Evolutionary conservation across 306 rosid species (phyloP).

Genomic region (Vigna nakashimae): DNA sequence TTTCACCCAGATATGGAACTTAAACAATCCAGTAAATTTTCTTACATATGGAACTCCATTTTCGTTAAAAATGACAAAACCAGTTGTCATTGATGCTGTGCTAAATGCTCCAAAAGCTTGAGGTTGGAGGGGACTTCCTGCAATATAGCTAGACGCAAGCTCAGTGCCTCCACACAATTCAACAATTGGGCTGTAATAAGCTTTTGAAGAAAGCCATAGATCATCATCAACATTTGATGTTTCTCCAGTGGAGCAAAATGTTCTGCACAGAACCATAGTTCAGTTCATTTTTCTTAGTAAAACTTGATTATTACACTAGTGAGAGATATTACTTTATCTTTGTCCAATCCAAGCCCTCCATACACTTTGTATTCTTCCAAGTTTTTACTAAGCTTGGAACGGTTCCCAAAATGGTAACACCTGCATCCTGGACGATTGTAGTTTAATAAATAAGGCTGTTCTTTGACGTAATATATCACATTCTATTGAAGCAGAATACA

Average conservation of each 20-base stretch:
- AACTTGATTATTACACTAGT: conserved; percentile 16
- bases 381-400: conserved; percentile 95
- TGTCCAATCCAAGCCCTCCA: conserved; percentile 94
- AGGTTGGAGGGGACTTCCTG: conserved; percentile 73
- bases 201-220: conserved; percentile 92
- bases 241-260: conserved; percentile 81
- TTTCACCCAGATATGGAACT: background rate
- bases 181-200: conserved; percentile 71
- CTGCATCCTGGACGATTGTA: conserved; percentile 75
- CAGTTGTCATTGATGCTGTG: conserved; percentile 74
- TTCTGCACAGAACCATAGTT: conserved; percentile 54
- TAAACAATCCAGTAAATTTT: background rate
- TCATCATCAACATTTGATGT: conserved; percentile 88
- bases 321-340: conserved; percentile 68
- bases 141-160: conserved; percentile 68
- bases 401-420: conserved; percentile 91
- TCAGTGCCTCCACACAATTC: conserved; percentile 96
- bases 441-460: background rate
- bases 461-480: conserved; percentile 2
- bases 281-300: conserved; percentile 32
- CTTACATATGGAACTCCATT: conserved; percentile 76
- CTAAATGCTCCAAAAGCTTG: conserved; percentile 95
- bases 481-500: background rate
- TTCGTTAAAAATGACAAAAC: conserved; percentile 78
- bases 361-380: conserved; percentile 85